Percentiles rank a stretch among this genome's conserved stretches.
These are phyloP conservation scores for Crithidia bombi DNA, from an alignment of 208 protist genomes.

Conservation along the genomic window DNA sequence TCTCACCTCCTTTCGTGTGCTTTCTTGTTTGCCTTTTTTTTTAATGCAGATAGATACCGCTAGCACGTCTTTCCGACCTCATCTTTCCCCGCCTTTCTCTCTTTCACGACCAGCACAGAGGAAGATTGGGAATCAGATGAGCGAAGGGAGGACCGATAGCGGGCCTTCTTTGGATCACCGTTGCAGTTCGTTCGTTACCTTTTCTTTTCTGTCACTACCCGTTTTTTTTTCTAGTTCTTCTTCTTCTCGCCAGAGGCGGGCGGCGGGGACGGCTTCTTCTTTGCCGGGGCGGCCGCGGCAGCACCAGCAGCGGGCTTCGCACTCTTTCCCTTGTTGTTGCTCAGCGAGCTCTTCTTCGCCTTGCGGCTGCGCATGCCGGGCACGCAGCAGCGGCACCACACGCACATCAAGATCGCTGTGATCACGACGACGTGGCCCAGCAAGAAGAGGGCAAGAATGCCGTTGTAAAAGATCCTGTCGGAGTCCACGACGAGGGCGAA, in stretches of 20 bases:
- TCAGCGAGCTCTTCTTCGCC: constrained; percentile 1
- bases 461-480: constrained; percentile 56
- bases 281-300: background rate
- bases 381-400: constrained; percentile 30
- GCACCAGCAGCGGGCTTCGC: background rate
- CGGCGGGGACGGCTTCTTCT: constrained; percentile 8
- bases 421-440: constrained; percentile 34
- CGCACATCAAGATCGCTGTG: constrained; percentile 16
- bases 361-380: constrained; percentile 25
- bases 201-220: background rate
- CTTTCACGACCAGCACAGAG: too few relatives aligned
- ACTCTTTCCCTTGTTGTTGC: background rate
- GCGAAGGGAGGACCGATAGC: too few relatives aligned
- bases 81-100: too few relatives aligned
- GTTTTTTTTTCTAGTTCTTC: constrained; percentile 5
- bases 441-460: constrained; percentile 41
- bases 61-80: too few relatives aligned
- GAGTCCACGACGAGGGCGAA: constrained; percentile 33
- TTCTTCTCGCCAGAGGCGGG: constrained; percentile 18
- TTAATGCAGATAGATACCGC: too few relatives aligned
- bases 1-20: too few relatives aligned
- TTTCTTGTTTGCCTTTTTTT: too few relatives aligned
- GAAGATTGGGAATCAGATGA: too few relatives aligned
- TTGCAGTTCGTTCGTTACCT: too few relatives aligned
- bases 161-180: too few relatives aligned